Percentiles rank a stretch among this genome's conserved stretches.
These are phyloP conservation scores for Nemania diffusa DNA, from an alignment of 2,329 filamentous ascomycete genomes.

Conservation along the genomic window DNA sequence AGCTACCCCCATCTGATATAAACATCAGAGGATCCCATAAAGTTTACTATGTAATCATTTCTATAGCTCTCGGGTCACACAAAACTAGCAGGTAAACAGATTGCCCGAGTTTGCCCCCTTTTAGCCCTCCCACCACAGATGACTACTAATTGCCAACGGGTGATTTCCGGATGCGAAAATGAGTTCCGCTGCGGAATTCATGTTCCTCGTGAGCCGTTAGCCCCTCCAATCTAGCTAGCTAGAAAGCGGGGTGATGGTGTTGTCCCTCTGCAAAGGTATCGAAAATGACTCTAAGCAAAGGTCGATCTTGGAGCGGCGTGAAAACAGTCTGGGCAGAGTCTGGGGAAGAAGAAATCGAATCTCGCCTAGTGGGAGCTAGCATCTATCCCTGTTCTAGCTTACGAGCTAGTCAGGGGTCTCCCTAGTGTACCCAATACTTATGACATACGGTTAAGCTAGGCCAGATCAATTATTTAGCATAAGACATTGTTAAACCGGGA, in stretches of 20 bases:
- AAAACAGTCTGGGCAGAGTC: neutral
- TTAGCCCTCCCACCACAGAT: neutral
- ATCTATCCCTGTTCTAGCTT: conserved; percentile 23
- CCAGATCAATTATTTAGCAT: neutral
- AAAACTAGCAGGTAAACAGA: neutral
- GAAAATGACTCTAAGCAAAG: neutral
- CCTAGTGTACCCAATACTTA: neutral
- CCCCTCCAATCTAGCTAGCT: neutral
- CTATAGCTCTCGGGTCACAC: too few relatives aligned
- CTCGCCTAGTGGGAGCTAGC: neutral
- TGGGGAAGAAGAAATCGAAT: conserved; percentile 2
- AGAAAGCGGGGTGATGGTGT: neutral
- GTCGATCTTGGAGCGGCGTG: neutral
- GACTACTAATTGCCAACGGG: neutral
- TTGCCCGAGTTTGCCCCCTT: neutral
- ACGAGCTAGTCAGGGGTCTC: conserved; percentile 6
- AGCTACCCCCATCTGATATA: neutral
- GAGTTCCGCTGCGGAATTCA: neutral
- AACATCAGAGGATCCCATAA: neutral
- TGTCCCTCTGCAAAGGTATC: neutral
- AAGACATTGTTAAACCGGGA: conserved; percentile 1
- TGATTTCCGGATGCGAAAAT: neutral
- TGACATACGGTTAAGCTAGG: conserved; percentile 10
- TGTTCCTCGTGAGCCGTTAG: neutral
- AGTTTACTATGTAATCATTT: too few relatives aligned